These are phyloP conservation scores for Candida pseudofarinosa DNA, from an alignment of 805 yeast species.

Conservation along the genomic window DNA sequence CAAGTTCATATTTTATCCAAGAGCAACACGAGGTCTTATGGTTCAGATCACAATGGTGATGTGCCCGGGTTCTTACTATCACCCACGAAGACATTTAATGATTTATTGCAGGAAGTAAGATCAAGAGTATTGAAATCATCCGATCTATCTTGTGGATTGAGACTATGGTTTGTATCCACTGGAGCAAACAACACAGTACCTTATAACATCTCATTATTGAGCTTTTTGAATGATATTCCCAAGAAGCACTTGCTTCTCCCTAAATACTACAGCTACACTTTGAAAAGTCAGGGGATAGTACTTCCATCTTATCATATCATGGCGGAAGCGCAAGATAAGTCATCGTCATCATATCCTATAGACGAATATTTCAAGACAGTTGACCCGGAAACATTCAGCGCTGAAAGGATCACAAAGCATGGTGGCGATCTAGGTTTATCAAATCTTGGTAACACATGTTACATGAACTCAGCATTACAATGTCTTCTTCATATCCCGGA, in stretches of 20 bases:
- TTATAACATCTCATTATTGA: conserved; percentile 16
- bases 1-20: conserved; percentile 30
- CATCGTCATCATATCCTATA: conserved; percentile 17
- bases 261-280: conserved; percentile 16
- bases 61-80: conserved; percentile 21
- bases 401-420: conserved; percentile 7
- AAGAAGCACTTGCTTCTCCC: conserved; percentile 26
- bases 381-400: conserved; percentile 11
- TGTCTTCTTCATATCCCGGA: conserved; percentile 86
- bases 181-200: conserved; percentile 20
- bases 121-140: conserved; percentile 17
- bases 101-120: conserved; percentile 26
- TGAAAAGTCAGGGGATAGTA: conserved; percentile 28
- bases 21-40: conserved; percentile 3
- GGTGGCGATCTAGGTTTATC: conserved; percentile 55
- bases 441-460: conserved; percentile 87
- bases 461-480: conserved; percentile 92
- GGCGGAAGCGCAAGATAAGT: conserved; percentile 22
- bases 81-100: conserved; percentile 30
- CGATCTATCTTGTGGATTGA: conserved; percentile 15
- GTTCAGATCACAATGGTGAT: conserved; percentile 5
- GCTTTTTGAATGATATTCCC: conserved; percentile 26
- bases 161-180: conserved; percentile 36
- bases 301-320: conserved; percentile 22
- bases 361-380: conserved; percentile 15